Evolutionary conservation across 768 basidiomycete genomes (phyloP).

Genomic region (Wakefieldia striispora): DNA sequence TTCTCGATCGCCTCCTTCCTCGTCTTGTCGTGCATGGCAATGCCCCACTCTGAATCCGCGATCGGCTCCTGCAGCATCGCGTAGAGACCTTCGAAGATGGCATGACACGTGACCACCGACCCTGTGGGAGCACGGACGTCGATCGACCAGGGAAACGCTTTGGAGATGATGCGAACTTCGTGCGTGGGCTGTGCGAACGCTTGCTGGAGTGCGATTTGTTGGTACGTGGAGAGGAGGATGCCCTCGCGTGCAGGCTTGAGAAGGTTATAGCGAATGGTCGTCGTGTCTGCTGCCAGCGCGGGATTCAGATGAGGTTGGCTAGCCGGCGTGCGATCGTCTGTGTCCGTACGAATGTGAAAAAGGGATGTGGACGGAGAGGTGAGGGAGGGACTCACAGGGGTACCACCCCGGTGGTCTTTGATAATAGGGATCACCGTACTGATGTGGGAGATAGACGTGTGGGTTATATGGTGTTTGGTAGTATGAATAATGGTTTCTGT

Average conservation of each 20-base stretch:
- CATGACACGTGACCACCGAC: constrained; percentile 43
- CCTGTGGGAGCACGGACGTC: constrained; percentile 43
- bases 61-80: constrained; percentile 50
- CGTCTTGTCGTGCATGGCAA: constrained; percentile 45
- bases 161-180: constrained; percentile 53
- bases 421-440: constrained; percentile 12
- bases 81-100: constrained; percentile 55
- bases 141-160: constrained; percentile 64
- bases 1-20: constrained; percentile 44
- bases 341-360: not conserved
- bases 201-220: constrained; percentile 34
- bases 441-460: constrained; percentile 28
- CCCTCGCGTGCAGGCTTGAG: constrained; percentile 41
- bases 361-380: not conserved
- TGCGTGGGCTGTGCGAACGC: constrained; percentile 36
- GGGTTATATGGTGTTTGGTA: constrained; percentile 30
- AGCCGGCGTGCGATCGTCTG: constrained; percentile 27
- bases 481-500: constrained; percentile 18
- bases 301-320: constrained; percentile 55
- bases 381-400: constrained; percentile 8
- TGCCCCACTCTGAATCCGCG: constrained; percentile 67
- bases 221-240: constrained; percentile 43
- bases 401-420: constrained; percentile 15
- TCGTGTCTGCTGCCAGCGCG: constrained; percentile 50
- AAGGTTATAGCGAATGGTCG: constrained; percentile 49